Evolutionary conservation across 169 alveolate genomes (phyloP), one percentile per base, ranked within the genome.

Genomic region (Plasmodium reichenowi): DNA sequence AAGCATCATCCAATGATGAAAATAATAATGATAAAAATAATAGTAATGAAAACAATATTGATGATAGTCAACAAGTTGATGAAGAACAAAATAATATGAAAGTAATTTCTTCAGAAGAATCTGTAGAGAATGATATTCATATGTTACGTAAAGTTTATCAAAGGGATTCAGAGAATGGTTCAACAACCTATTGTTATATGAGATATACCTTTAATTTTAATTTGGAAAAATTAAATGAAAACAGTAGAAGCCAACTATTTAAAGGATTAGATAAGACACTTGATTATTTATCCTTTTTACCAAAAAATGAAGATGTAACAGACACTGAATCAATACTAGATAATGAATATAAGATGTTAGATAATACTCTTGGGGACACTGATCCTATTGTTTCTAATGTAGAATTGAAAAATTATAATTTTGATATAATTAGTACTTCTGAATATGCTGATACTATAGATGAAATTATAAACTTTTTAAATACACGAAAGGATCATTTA

Each of bases 81-180:
- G 62, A 74, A 17, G 62, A 43, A 9, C 71, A 32, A 66, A 70
- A 59, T 17, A 50, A 58, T 60, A 71, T 71, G 74, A 83, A 83
- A 67, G 83, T 70, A 22, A 83, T 83, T 63, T 70, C 85, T 38
- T 58, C 91, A 17, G 91, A 83, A 73, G 91, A 83, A 63, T 83
- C 91, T 59, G 54, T 50, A 15, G 91, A 83, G 38, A 78, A 78
- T 78, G 89, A 78, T 50, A 59, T 78, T 70, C 89, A 78, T 78
- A 78, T 78, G 89, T 17, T 78, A 56, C 89, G 89, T 70, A 78
- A 78, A 58, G 89, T 78, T 38, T 78, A 78, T 52, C 89, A 78
- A 59, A 78, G 66, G 32, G 67, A 26, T 8, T 66, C 76, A 45
- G 56, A 12, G 29, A 76, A 50, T 48, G 70, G 20, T 64, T 64